phyloP scores from a whole-genome alignment of 257 asterid genomes.

The Nicotiana otophora region DNA sequence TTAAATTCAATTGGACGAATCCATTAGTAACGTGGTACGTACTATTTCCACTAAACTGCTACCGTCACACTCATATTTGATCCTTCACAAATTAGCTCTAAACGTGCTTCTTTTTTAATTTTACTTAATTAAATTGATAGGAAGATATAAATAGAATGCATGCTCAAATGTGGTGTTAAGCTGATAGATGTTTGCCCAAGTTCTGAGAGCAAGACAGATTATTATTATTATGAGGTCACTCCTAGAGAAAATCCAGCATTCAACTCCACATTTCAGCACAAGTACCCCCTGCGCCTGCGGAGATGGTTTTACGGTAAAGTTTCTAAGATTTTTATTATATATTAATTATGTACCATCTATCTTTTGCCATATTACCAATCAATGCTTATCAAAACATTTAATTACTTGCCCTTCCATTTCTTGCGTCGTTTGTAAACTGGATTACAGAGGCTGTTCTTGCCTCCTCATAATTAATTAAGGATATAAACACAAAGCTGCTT shows the following conservation, averaged over 20 bases:
- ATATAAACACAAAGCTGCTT: too few relatives aligned
- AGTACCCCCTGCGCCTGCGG: neutral
- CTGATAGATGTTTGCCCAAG: conserved; percentile 1
- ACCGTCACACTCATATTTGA: neutral
- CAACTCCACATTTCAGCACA: neutral
- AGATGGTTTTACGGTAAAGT: conserved; percentile 21
- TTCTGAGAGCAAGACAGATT: too few relatives aligned
- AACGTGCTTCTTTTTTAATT: neutral
- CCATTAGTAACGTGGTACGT: neutral
- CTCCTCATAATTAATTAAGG: too few relatives aligned
- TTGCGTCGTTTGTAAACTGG: neutral
- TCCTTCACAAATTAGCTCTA: neutral
- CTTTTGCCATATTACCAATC: too few relatives aligned
- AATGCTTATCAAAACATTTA: too few relatives aligned
- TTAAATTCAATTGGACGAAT: conserved; percentile 1
- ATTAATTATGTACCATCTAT: too few relatives aligned
- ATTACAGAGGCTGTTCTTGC: too few relatives aligned
- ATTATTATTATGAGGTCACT: too few relatives aligned
- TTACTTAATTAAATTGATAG: neutral
- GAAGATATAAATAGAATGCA: conserved; percentile 10
- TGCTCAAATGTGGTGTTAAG: conserved; percentile 16
- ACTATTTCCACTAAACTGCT: neutral
- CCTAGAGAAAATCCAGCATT: too few relatives aligned
- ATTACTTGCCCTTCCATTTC: neutral
- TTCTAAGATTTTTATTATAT: neutral